Conservation (phyloP, 495 filamentous ascomycete species). For the Penicillium desertorum region DNA sequence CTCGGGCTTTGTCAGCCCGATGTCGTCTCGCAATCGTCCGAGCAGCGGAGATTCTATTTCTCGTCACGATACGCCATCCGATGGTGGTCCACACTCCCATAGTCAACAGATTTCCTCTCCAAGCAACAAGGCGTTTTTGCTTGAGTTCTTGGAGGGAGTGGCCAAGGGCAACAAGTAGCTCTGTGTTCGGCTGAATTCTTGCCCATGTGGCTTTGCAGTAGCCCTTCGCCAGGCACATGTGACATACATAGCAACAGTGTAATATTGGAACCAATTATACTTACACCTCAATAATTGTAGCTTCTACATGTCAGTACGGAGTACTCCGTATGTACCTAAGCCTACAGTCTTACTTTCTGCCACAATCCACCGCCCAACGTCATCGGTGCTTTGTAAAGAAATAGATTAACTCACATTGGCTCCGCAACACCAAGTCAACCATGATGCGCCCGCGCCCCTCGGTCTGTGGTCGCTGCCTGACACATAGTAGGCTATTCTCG, state of each 20-base stretch:
- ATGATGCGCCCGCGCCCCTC: slow-evolving; percentile 39
- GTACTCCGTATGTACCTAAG: no score
- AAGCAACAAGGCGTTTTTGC: slow-evolving; percentile 72
- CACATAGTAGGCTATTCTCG: slow-evolving; percentile 32
- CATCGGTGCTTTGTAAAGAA: slow-evolving; percentile 24
- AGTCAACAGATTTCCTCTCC: slow-evolving; percentile 55
- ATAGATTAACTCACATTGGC: slow-evolving; percentile 20
- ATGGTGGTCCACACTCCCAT: slow-evolving; percentile 49
- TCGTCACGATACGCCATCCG: slow-evolving; percentile 38
- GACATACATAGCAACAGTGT: slow-evolving; percentile 4
- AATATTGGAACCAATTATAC: slow-evolving; percentile 3
- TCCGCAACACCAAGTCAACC: slow-evolving; percentile 10
- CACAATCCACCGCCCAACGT: slow-evolving; percentile 32
- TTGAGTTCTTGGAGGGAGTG: slow-evolving; percentile 70
- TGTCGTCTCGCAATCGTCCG: slow-evolving; percentile 40
- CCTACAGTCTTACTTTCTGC: slow-evolving; percentile 27
- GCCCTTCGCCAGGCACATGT: neutral
- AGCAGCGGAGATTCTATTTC: slow-evolving; percentile 43
- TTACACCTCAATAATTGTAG: neutral
- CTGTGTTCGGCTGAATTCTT: neutral
- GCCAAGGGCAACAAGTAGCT: slow-evolving; percentile 45
- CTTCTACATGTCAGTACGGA: no score
- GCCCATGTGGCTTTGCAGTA: neutral
- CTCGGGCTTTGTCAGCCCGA: slow-evolving; percentile 46
- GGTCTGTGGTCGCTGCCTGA: slow-evolving; percentile 32